Percentiles rank a stretch among this genome's conserved stretches.
Conservation (phyloP, 345 rosid genomes). For the Murraya paniculata region DNA sequence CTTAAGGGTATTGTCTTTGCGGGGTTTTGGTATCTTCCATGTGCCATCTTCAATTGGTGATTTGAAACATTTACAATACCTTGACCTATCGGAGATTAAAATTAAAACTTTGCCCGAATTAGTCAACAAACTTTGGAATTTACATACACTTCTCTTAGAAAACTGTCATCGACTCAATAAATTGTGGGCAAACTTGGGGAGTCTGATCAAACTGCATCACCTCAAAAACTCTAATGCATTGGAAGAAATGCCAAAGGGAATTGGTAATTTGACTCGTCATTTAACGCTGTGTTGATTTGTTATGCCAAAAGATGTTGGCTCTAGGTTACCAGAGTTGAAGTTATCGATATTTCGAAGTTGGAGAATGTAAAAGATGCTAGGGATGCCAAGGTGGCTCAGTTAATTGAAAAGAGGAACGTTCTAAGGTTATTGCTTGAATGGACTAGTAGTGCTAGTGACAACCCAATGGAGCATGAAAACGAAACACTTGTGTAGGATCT, state of each 20-base stretch:
- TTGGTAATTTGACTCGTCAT: conserved; percentile 3
- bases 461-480: neutral
- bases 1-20: conserved; percentile 1
- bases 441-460: neutral
- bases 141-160: conserved; percentile 13
- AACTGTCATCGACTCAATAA: neutral
- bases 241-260: conserved; percentile 4
- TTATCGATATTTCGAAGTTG: conserved; percentile 6
- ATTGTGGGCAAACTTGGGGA: neutral
- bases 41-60: conserved; percentile 2
- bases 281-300: neutral
- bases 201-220: neutral
- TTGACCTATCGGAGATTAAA: neutral
- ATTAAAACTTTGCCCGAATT: conserved; percentile 20
- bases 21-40: neutral
- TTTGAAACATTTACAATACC: conserved; percentile 23
- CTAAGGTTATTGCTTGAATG: conserved; percentile 6
- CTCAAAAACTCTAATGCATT: neutral
- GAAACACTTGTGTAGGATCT: conserved; percentile 10
- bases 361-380: neutral
- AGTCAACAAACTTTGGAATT: conserved; percentile 11
- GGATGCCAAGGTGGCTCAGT: conserved; percentile 11
- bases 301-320: neutral
- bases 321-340: neutral
- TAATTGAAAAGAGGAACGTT: conserved; percentile 3